A percentile compares a stretch with the other conserved stretches of the same genome.
phyloP scores from a whole-genome alignment of 2,329 filamentous ascomycete genomes.

The Curvularia sp. region DNA sequence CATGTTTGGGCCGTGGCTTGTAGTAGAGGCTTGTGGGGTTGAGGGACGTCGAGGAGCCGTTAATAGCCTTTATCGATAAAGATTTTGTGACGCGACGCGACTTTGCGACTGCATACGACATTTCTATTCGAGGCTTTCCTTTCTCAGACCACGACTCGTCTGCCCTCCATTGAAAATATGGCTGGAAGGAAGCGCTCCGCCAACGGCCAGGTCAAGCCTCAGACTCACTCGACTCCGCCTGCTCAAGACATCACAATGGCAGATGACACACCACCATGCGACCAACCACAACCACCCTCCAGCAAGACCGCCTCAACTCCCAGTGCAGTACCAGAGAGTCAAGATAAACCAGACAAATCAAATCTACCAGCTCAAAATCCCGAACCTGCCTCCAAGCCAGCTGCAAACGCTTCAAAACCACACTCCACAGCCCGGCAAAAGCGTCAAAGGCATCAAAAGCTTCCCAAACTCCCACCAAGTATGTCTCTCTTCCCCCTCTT shows the following conservation, averaged over 20 bases:
- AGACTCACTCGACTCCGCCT: not conserved
- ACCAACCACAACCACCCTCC: slow-evolving; percentile 20
- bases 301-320: slow-evolving; percentile 14
- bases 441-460: slow-evolving; percentile 18
- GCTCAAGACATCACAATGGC: slow-evolving; percentile 8
- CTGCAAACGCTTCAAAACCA: slow-evolving; percentile 2
- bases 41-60: not conserved
- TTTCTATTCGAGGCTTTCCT: not conserved
- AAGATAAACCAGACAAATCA: not conserved
- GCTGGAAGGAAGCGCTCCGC: slow-evolving; percentile 37
- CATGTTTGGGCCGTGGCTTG: slow-evolving; percentile 1
- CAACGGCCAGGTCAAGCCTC: slow-evolving; percentile 32
- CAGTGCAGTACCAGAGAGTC: slow-evolving; percentile 2
- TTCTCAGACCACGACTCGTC: not conserved
- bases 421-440: not conserved
- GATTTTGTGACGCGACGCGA: slow-evolving; percentile 25
- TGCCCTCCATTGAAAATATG: slow-evolving; percentile 15
- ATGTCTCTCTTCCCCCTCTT: slow-evolving; percentile 9
- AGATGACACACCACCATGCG: slow-evolving; percentile 25
- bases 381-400: slow-evolving; percentile 5
- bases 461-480: slow-evolving; percentile 35
- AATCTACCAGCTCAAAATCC: not conserved
- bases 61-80: slow-evolving; percentile 24
- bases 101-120: slow-evolving; percentile 6
- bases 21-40: not conserved